phyloP scores from a whole-genome alignment of 441 rosid genomes.

The Corymbia calophylla region DNA sequence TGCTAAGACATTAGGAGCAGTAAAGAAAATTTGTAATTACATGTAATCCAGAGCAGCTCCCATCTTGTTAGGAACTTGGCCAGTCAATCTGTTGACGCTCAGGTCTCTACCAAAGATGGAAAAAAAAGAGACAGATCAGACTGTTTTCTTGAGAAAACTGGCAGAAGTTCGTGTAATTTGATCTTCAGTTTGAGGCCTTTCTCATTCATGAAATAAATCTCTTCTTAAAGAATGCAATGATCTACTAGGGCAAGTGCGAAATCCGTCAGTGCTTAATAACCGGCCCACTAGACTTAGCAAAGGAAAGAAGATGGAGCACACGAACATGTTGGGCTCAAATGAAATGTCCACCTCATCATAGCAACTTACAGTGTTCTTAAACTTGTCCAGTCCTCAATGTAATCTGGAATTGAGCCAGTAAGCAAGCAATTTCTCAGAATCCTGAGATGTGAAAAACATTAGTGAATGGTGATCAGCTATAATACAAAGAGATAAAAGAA shows the following conservation, averaged over 20 bases:
- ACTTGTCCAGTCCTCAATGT: slow-evolving; percentile 22
- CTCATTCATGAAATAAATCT: background rate
- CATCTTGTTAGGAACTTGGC: slow-evolving; percentile 32
- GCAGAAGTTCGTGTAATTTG: background rate
- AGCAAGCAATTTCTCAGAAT: slow-evolving; percentile 58
- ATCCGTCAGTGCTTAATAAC: background rate
- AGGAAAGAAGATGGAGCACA: background rate
- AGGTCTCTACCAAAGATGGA: slow-evolving; percentile 42
- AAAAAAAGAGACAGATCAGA: background rate
- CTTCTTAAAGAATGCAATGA: background rate
- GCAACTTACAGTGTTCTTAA: slow-evolving; percentile 53
- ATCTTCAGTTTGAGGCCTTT: background rate
- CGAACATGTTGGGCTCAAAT: background rate
- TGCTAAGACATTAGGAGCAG: background rate
- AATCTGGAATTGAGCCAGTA: slow-evolving; percentile 33
- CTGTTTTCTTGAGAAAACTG: background rate
- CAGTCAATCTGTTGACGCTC: slow-evolving; percentile 61
- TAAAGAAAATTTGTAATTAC: slow-evolving; percentile 22
- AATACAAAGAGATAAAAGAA: background rate
- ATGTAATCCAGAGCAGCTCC: slow-evolving; percentile 14
- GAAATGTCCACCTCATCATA: background rate
- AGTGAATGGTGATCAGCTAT: background rate
- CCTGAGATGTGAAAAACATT: slow-evolving; percentile 22
- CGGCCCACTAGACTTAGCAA: background rate
- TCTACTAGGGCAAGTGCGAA: background rate